phyloP scores from a whole-genome alignment of 2,329 filamentous ascomycete species.

The Fusarium staphyleae region DNA sequence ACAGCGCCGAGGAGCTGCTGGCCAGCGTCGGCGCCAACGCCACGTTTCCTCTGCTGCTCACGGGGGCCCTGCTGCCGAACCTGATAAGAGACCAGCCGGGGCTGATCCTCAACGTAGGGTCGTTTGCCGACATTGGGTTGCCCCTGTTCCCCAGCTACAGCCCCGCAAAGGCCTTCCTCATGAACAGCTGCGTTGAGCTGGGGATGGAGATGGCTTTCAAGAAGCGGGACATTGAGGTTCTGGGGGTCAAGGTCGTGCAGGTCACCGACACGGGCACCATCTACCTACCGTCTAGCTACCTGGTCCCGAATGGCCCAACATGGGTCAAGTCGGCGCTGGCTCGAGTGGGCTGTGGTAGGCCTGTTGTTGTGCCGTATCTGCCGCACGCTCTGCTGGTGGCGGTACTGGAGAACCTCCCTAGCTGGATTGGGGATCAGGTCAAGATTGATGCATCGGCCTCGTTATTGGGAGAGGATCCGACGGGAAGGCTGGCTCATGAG shows the following conservation, averaged over 20 bases:
- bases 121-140: conserved; percentile 1
- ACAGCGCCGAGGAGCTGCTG: not conserved
- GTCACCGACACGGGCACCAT: not conserved
- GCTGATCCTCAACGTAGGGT: conserved; percentile 2
- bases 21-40: not conserved
- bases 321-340: conserved; percentile 5
- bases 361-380: conserved; percentile 3
- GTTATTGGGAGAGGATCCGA: not conserved
- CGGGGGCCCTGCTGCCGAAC: not conserved
- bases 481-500: not conserved
- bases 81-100: not conserved
- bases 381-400: conserved; percentile 1
- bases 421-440: not conserved
- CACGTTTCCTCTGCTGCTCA: not conserved
- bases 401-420: not conserved
- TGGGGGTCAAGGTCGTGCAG: not conserved
- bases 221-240: conserved; percentile 3
- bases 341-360: conserved; percentile 4
- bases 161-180: conserved; percentile 3
- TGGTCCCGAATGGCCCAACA: not conserved
- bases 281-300: not conserved
- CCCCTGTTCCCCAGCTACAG: not conserved
- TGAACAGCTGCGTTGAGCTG: not conserved
- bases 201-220: not conserved
- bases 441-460: not conserved